Percentiles rank a stretch among this genome's conserved stretches.
Evolutionary conservation across 495 filamentous ascomycete species (phyloP).

Genomic region (Immersiella caudata): DNA sequence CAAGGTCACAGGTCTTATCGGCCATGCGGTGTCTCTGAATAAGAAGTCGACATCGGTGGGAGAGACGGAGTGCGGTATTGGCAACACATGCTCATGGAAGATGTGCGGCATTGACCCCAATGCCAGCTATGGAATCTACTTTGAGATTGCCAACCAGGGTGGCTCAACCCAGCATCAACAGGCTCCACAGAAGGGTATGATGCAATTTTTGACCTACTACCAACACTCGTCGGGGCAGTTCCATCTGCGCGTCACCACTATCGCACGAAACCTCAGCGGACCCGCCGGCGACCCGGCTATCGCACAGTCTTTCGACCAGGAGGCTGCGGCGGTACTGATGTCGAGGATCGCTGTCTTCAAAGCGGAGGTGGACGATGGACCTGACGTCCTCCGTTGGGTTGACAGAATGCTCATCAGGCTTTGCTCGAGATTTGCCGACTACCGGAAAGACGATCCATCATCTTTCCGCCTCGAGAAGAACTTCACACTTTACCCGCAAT

Average conservation of each 20-base stretch:
- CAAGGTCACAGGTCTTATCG: slow-evolving; percentile 97
- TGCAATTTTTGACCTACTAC: slow-evolving; percentile 99
- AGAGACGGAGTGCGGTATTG: slow-evolving; percentile 97
- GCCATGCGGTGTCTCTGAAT: slow-evolving; percentile 93
- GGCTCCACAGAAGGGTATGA: slow-evolving; percentile 88
- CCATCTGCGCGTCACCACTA: slow-evolving; percentile 93
- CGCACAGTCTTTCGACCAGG: slow-evolving; percentile 97
- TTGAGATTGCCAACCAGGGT: slow-evolving; percentile 94
- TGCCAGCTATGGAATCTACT: slow-evolving; percentile 94
- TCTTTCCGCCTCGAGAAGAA: slow-evolving; percentile 99
- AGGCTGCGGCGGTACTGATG: slow-evolving; percentile 98
- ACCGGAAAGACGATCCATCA: slow-evolving; percentile 96
- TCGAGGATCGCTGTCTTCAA: slow-evolving; percentile 98
- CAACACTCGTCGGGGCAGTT: slow-evolving; percentile 96
- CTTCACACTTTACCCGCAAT: slow-evolving; percentile 98
- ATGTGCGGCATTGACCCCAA: slow-evolving; percentile 97
- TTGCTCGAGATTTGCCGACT: slow-evolving; percentile 96
- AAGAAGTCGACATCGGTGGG: slow-evolving; percentile 98
- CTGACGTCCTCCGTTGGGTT: slow-evolving; percentile 98
- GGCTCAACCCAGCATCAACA: slow-evolving; percentile 85
- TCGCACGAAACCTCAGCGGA: slow-evolving; percentile 87
- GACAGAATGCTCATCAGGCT: slow-evolving; percentile 98
- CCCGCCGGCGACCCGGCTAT: slow-evolving; percentile 97
- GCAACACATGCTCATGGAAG: slow-evolving; percentile 99
- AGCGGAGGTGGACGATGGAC: slow-evolving; percentile 97